Evolutionary conservation across 192 early-diverging fungal genomes (phyloP).

Genomic region (Geranomyces michiganensis): DNA sequence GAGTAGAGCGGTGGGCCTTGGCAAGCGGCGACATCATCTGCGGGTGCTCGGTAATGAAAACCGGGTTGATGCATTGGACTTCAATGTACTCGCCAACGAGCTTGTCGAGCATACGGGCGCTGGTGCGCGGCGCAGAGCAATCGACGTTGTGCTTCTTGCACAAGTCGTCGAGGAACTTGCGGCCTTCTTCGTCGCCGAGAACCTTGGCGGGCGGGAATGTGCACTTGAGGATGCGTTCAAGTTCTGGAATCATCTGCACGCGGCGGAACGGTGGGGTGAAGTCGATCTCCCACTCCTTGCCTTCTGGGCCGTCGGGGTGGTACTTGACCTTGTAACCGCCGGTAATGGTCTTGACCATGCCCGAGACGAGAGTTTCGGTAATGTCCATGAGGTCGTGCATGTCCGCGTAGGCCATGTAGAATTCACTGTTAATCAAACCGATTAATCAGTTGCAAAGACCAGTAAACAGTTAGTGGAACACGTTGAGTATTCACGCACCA

Average conservation of each 20-base stretch:
- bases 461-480: neutral
- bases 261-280: constrained; percentile 96
- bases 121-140: constrained; percentile 91
- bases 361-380: constrained; percentile 83
- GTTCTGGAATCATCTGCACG: constrained; percentile 87
- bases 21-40: constrained; percentile 99
- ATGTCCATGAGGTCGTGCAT: constrained; percentile 96
- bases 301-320: constrained; percentile 87
- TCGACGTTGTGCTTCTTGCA: constrained; percentile 96
- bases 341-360: constrained; percentile 92
- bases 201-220: constrained; percentile 89
- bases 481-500: constrained; percentile 41
- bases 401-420: constrained; percentile 99
- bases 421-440: constrained; percentile 60
- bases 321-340: constrained; percentile 91
- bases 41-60: constrained; percentile 97
- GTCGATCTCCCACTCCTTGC: constrained; percentile 83
- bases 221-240: constrained; percentile 87
- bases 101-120: constrained; percentile 93
- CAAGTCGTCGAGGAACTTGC: constrained; percentile 89
- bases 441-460: neutral
- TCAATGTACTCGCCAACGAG: constrained; percentile 59
- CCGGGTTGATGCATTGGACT: constrained; percentile 68
- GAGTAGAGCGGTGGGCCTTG: constrained; percentile 88
- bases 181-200: constrained; percentile 78